phyloP scores from a whole-genome alignment of 164 flowering plant genomes.

The Malania oleifera region DNA sequence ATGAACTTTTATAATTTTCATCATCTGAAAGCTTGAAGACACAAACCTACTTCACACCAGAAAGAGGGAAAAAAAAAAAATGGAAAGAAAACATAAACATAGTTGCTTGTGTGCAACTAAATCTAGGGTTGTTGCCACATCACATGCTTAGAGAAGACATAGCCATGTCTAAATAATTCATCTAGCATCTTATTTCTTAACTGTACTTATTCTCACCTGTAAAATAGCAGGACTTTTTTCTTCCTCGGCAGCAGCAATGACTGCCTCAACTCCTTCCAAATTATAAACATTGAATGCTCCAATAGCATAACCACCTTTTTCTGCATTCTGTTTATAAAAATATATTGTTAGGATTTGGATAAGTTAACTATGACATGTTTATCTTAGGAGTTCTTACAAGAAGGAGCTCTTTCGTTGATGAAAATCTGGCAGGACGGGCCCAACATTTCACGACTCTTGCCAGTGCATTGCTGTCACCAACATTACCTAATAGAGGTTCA shows the following conservation, averaged over 20 bases:
- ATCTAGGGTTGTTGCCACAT: too few species aligned
- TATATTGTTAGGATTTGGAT: slow-evolving; percentile 14
- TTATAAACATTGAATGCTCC: slow-evolving; percentile 99
- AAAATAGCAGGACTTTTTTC: slow-evolving; percentile 92
- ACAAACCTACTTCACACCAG: too few species aligned
- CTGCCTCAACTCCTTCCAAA: slow-evolving; percentile 94
- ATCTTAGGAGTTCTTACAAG: slow-evolving; percentile 45
- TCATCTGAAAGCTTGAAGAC: too few species aligned
- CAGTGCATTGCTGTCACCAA: slow-evolving; percentile 76
- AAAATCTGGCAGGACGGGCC: slow-evolving; percentile 56
- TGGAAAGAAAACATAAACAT: too few species aligned
- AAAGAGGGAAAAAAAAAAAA: too few species aligned
- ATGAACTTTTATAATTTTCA: too few species aligned
- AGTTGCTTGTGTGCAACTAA: too few species aligned
- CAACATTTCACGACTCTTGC: slow-evolving; percentile 84
- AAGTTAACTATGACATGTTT: background rate
- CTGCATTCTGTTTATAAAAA: slow-evolving; percentile 58
- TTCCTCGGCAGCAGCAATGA: slow-evolving; percentile 97
- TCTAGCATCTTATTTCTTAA: background rate
- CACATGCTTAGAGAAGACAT: too few species aligned
- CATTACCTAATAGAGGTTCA: slow-evolving; percentile 59
- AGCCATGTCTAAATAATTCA: background rate
- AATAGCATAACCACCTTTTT: slow-evolving; percentile 86
- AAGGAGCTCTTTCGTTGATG: slow-evolving; percentile 81
- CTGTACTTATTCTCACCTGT: slow-evolving; percentile 56